These are phyloP conservation scores for Aspergillus neotritici DNA, from an alignment of 2,329 filamentous ascomycete genomes.

Conservation along the genomic window DNA sequence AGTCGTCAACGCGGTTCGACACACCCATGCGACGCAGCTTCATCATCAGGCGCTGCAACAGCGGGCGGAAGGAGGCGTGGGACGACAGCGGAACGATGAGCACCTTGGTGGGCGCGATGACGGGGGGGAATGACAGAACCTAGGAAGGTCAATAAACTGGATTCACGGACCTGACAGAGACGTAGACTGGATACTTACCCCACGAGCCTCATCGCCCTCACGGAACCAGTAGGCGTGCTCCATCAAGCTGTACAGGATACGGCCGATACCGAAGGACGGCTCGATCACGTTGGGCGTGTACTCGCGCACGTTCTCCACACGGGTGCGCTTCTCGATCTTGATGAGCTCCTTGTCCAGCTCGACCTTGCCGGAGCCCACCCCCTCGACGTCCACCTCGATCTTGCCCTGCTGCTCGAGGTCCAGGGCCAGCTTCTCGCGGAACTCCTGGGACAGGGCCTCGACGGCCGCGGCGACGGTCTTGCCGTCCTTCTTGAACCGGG, in stretches of 20 bases:
- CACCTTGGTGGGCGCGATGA: constrained; percentile 90
- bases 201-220: constrained; percentile 74
- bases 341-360: constrained; percentile 75
- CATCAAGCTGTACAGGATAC: constrained; percentile 86
- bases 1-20: constrained; percentile 83
- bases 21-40: constrained; percentile 71
- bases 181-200: constrained; percentile 55
- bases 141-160: constrained; percentile 25
- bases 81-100: constrained; percentile 83
- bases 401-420: constrained; percentile 68
- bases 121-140: constrained; percentile 68
- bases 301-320: constrained; percentile 77
- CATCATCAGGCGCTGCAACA: constrained; percentile 65
- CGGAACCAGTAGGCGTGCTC: constrained; percentile 96
- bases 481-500: constrained; percentile 89
- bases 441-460: constrained; percentile 67
- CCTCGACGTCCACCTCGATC: constrained; percentile 68
- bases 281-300: constrained; percentile 96
- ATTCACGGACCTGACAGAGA: neutral
- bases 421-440: constrained; percentile 73
- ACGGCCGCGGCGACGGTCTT: constrained; percentile 79
- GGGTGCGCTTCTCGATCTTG: constrained; percentile 74
- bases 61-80: constrained; percentile 74
- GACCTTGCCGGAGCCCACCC: constrained; percentile 63
- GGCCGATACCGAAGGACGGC: constrained; percentile 93